Evolutionary conservation across 2,329 filamentous ascomycete species (phyloP), one percentile per base, ranked within the genome.

Genomic region (Stagonosporopsis cucurbitacearum): DNA sequence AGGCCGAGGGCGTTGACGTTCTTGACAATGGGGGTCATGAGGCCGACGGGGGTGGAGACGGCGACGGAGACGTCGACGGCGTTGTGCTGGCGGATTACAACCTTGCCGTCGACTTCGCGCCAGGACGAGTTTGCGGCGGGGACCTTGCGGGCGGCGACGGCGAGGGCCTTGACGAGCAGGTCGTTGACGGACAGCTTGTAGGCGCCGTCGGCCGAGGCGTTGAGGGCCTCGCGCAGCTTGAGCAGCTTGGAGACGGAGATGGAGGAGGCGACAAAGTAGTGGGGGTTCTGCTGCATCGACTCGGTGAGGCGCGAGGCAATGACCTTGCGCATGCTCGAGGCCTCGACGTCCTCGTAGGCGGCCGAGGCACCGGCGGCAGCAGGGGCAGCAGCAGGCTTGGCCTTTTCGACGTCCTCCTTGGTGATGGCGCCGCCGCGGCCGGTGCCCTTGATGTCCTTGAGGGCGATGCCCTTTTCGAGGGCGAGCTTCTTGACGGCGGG

Each of bases 151-250:
- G 89, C 92, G 60, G 95, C 95, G 61, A 90, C 82, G 57, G 87
- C 91, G 56, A 94, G 91, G 67, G 94, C 95, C 86, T 99, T 99
- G 85, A 99, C 92, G 62, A 99, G 84, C 85, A 99, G 96, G 81
- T 99, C 95, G 81, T 99, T 99, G 80, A 99, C 92, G n/a, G 93
- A 97, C 57, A 99, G 90, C 87, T 97, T 99, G 87, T 96, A 99
- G 79, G 92, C 88, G 80, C 94, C 95, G 61, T 96, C 89, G 43
- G 91, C 83, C 12, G 90, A 88, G 74, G 87, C 86, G 82, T 99
- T 99, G 66, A 99, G 87, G 56, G 94, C 92, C 80, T 91, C 86
- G 72, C 95, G 92, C 69, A 99, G 92, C 84, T 97, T 98, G 72
- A 96, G 83, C 44, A 99, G 90, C 86, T 98, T 98, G 78, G 84